phyloP scores from a whole-genome alignment of 257 asterid species.

The Parsonsia alboflavescens region DNA sequence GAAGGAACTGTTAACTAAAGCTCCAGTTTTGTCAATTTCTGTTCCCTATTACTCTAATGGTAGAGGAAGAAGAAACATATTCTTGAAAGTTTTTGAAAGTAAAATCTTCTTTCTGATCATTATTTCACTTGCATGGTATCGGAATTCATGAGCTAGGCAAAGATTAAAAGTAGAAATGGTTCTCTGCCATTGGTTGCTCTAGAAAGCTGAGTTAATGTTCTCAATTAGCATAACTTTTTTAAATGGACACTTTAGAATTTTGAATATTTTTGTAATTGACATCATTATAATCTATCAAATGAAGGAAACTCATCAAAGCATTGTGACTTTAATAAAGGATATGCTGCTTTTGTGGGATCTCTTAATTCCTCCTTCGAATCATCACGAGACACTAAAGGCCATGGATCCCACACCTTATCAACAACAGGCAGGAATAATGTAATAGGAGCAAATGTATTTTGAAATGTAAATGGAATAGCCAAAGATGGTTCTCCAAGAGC shows the following conservation, averaged over 20 bases:
- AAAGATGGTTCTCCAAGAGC: slow-evolving; percentile 93
- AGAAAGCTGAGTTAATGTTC: neutral
- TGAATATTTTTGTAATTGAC: slow-evolving; percentile 2
- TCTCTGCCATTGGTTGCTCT: neutral
- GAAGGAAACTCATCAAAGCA: slow-evolving; percentile 89
- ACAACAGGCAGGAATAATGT: slow-evolving; percentile 86
- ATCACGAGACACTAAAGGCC: slow-evolving; percentile 76
- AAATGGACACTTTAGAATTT: neutral
- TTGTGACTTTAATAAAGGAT: slow-evolving; percentile 83
- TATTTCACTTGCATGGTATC: neutral
- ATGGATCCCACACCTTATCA: slow-evolving; percentile 90
- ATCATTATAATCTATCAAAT: neutral
- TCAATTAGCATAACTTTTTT: neutral
- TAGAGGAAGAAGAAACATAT: neutral
- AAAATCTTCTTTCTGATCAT: neutral
- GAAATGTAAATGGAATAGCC: slow-evolving; percentile 82
- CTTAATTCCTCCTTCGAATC: slow-evolving; percentile 56
- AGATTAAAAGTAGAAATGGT: neutral
- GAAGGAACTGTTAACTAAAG: no score
- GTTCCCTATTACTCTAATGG: neutral
- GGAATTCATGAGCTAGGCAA: neutral
- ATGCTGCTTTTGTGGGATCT: slow-evolving; percentile 46
- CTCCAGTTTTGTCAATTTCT: neutral
- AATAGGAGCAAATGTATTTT: slow-evolving; percentile 58
- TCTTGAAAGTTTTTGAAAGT: neutral